Evolutionary conservation across 2,329 filamentous ascomycete species (phyloP), one percentile per base, ranked within the genome.

Genomic region (Cercospora sojina): DNA sequence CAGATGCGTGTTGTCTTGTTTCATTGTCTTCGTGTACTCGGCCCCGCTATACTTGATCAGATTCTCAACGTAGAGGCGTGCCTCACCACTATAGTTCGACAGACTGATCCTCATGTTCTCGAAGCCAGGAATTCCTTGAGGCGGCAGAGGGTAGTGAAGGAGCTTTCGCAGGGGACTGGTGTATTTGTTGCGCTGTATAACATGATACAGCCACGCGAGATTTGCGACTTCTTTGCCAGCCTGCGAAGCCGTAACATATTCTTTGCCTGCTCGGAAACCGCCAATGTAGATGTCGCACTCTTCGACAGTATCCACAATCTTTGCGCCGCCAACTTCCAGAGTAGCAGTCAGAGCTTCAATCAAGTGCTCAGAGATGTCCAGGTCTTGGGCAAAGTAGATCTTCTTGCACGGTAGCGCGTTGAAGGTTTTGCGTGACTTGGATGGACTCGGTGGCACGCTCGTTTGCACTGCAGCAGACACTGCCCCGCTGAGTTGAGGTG

Each of bases 1-100:
- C 0, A 99, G 86, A 80, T 99, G 95, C 0, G 93, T 98, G 77
- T 99, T 98, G 69, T 97, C 93, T 71, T 91, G 88, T 78, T 92
- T 96, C 88, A 99, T 91, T 0, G 92, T 96, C 80, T 96, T 96
- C 31, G 95, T 99, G 76, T 92, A 98, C 68, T 91, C 89, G 8
- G 91, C 94, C 16, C 95, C 95, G 16, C 90, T 85, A 25, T 93
- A 93, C 67, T 84, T 88, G 73, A 97, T 90, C 41, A 99, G 84
- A 72, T 97, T 98, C 78, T 98, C 93, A 4, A 99, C 84, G 74
- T 98, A 99, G 61, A 92, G 88, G 56, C 95, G 88, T 16, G 95
- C 92, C 78, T 99, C 95, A 32, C 95, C 95, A 55, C 92, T 92
- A 76, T 99, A 99, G 78, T 98, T 99, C 5, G 95, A 98, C 5